These are phyloP conservation scores for Sistotremastrum suecicum DNA, from an alignment of 768 basidiomycete species.

Conservation along the genomic window DNA sequence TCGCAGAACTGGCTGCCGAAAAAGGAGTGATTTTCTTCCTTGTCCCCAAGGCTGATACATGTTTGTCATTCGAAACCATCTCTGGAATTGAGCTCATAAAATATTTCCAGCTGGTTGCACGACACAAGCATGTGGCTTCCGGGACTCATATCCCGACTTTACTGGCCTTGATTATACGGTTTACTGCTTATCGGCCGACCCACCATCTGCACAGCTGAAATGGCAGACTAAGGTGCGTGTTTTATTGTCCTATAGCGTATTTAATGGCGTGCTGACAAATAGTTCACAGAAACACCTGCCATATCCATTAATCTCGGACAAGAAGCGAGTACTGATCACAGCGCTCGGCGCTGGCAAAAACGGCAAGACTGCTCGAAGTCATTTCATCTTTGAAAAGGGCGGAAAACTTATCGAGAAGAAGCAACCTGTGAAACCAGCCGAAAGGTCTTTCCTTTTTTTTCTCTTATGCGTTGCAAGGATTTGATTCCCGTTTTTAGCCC, in stretches of 20 bases:
- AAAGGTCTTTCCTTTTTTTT: slow-evolving; percentile 40
- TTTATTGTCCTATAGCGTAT: not conserved
- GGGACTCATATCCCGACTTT: slow-evolving; percentile 73
- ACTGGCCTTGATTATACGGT: slow-evolving; percentile 52
- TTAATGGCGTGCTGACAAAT: not conserved
- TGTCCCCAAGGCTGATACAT: slow-evolving; percentile 76
- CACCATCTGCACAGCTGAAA: slow-evolving; percentile 56
- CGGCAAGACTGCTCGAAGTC: slow-evolving; percentile 79
- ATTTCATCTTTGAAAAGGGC: slow-evolving; percentile 87
- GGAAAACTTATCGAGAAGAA: slow-evolving; percentile 79
- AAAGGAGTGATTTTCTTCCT: slow-evolving; percentile 72
- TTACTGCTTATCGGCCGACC: slow-evolving; percentile 76
- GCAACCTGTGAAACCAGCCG: slow-evolving; percentile 73
- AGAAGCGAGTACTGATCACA: slow-evolving; percentile 63
- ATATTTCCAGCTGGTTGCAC: slow-evolving; percentile 69
- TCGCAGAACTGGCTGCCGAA: slow-evolving; percentile 47
- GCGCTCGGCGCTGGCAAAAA: slow-evolving; percentile 71
- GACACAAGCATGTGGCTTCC: slow-evolving; percentile 82
- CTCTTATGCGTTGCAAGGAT: not conserved
- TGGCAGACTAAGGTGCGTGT: slow-evolving; percentile 72
- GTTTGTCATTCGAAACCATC: slow-evolving; percentile 28
- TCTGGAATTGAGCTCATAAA: not conserved
- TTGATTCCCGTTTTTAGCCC: too few relatives aligned
- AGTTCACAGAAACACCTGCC: slow-evolving; percentile 61
- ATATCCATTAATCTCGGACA: slow-evolving; percentile 81